phyloP scores from a whole-genome alignment of 306 rosid species.

The Benincasa hispida region DNA sequence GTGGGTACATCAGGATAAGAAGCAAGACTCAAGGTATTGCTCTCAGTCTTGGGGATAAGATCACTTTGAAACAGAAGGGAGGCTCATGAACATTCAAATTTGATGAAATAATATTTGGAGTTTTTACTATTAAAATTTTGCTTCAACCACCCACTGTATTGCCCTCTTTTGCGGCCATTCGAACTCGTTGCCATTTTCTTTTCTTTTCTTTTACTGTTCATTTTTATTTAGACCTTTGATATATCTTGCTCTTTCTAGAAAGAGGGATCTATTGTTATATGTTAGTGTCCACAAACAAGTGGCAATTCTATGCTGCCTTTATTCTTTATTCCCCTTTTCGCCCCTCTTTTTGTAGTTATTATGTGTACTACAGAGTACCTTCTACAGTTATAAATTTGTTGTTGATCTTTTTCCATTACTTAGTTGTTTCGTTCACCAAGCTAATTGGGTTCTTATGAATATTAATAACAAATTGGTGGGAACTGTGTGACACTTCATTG shows the following conservation, averaged over 20 bases:
- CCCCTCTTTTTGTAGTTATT: slow-evolving; percentile 3
- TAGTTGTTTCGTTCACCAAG: neutral
- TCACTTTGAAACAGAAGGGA: slow-evolving; percentile 97
- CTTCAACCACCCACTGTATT: slow-evolving; percentile 2
- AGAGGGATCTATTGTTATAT: slow-evolving; percentile 1
- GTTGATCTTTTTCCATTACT: neutral
- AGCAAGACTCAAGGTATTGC: slow-evolving; percentile 99
- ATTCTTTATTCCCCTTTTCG: neutral
- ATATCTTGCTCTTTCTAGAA: neutral
- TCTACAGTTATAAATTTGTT: neutral
- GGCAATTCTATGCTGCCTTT: neutral
- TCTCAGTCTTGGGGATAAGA: slow-evolving; percentile 95
- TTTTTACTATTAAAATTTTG: slow-evolving; percentile 7
- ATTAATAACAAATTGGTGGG: neutral
- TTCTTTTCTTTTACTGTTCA: neutral
- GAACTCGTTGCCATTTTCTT: neutral
- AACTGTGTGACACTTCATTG: neutral
- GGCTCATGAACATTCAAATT: slow-evolving; percentile 24
- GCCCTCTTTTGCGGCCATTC: neutral
- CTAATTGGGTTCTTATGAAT: neutral
- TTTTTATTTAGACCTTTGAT: slow-evolving; percentile 1
- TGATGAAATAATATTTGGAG: neutral
- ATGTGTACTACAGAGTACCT: slow-evolving; percentile 5
- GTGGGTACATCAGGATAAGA: slow-evolving; percentile 96
- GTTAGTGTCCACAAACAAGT: slow-evolving; percentile 10